phyloP scores from a whole-genome alignment of 2,329 filamentous ascomycete species.

The Penicillium sp. region DNA sequence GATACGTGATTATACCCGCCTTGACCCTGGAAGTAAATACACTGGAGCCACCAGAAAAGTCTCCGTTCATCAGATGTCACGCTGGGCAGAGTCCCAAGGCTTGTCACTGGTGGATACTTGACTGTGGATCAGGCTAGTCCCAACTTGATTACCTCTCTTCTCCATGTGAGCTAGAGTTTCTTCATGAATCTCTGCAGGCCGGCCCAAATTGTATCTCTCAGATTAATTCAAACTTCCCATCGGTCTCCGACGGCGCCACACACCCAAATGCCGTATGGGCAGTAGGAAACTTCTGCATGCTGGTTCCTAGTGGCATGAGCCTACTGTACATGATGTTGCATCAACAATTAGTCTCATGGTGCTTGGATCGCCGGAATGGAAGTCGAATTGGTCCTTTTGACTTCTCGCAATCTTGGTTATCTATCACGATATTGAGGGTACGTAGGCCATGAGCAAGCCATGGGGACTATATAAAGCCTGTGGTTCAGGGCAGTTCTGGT shows the following conservation, averaged over 20 bases:
- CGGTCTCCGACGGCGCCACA: constrained; percentile 14
- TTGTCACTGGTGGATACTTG: background rate
- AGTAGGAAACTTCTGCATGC: background rate
- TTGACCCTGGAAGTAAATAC: background rate
- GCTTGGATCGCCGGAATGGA: background rate
- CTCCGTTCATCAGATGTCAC: background rate
- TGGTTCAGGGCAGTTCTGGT: background rate
- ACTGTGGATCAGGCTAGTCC: background rate
- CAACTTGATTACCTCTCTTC: background rate
- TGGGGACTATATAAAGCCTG: background rate
- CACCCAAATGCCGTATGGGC: background rate
- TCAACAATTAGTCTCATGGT: background rate
- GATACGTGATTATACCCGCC: background rate
- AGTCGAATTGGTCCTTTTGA: background rate
- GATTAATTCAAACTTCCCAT: background rate
- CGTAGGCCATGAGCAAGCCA: background rate
- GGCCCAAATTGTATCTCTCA: background rate
- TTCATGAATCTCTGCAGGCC: constrained; percentile 6
- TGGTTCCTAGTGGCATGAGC: background rate
- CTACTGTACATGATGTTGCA: constrained; percentile 8
- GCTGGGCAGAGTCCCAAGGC: background rate
- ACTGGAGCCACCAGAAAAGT: background rate
- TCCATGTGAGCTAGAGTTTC: constrained; percentile 4
- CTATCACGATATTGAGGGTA: background rate
- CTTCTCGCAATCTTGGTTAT: background rate